Percentiles rank a stretch among this genome's conserved stretches.
Conservation (phyloP, 2,329 filamentous ascomycete genomes). For the Teratosphaeriaceae sp. region DNA sequence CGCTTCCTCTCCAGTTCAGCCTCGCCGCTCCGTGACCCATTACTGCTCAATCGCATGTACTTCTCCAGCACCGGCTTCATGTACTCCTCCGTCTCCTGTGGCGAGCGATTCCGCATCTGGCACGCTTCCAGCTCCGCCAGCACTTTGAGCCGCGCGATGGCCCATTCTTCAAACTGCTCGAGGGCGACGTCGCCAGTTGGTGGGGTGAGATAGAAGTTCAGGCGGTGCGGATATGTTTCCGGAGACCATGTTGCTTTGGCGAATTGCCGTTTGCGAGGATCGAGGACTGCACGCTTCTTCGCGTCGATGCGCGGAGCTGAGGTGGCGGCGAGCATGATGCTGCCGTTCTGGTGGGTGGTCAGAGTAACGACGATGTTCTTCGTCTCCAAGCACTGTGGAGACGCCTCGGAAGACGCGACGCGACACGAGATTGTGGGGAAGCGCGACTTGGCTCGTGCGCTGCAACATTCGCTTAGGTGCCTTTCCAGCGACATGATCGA, state of each 20-base stretch:
- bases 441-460: too few relatives aligned
- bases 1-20: constrained; percentile 74
- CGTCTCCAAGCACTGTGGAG: background rate
- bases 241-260: constrained; percentile 69
- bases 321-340: constrained; percentile 25
- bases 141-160: constrained; percentile 82
- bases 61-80: constrained; percentile 85
- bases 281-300: constrained; percentile 70
- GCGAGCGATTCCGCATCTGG: constrained; percentile 83
- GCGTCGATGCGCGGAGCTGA: constrained; percentile 40
- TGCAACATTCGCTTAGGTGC: too few relatives aligned
- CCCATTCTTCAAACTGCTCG: constrained; percentile 98
- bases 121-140: constrained; percentile 88
- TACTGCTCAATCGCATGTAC: constrained; percentile 72
- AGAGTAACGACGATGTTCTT: background rate
- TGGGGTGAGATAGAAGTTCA: constrained; percentile 86
- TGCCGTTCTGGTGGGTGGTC: background rate
- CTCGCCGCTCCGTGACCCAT: constrained; percentile 54
- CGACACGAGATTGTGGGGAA: too few relatives aligned
- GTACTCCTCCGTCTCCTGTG: constrained; percentile 73
- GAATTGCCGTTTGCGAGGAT: constrained; percentile 83
- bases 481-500: too few relatives aligned
- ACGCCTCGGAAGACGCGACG: background rate
- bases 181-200: constrained; percentile 92
- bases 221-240: constrained; percentile 70